Base-by-base conservation (phyloP, 106 monocot species). In the Phalaenopsis equestris region DNA sequence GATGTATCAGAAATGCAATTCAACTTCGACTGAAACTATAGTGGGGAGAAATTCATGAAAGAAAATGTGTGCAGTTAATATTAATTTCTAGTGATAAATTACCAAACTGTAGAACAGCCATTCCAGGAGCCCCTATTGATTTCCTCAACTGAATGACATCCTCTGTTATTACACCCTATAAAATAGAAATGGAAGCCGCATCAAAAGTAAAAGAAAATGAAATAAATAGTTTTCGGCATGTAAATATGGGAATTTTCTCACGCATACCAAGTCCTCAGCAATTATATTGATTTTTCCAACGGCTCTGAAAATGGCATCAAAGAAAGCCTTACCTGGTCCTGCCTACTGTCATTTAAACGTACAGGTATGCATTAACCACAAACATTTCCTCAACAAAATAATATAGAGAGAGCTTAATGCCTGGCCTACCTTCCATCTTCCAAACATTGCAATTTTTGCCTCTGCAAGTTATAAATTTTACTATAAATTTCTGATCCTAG, bases 81-180 rank as follows among this genome's bases (percentile, higher is more conserved):
- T 6, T 37, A 77, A 19, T 36, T 70, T 42, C 55, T 47, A 5
- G 48, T 18, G 47, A 12, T 72, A 45, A 17, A 74, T 80, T 99
- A 99, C 98, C 98, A 88, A 99, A 99, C 68, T 99, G 93, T 15
- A 99, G 93, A 87, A 99, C 91, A 78, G 93, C 93, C 99, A 99
- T 99, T 86, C 95, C 99, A 68, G 99, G 99, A 83, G 99, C 95
- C 3, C 86, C 85, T 78, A 99, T 95, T 70, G 84, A 82, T 83
- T 91, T 90, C 82, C 99, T 90, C 77, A 99, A 82, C 83, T 91
- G 84, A 76, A 99, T 88, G 21, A 99, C 99, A 84, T 99, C 99
- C 75, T 93, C 91, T 19, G 99, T 99, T 87, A 99, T 95, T 43
- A 99, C 95, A 55, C 99, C 99, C 98, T 99, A 83, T 82, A 30